Conservation (phyloP, 129 eudicot species). For the Tagetes patula region DNA sequence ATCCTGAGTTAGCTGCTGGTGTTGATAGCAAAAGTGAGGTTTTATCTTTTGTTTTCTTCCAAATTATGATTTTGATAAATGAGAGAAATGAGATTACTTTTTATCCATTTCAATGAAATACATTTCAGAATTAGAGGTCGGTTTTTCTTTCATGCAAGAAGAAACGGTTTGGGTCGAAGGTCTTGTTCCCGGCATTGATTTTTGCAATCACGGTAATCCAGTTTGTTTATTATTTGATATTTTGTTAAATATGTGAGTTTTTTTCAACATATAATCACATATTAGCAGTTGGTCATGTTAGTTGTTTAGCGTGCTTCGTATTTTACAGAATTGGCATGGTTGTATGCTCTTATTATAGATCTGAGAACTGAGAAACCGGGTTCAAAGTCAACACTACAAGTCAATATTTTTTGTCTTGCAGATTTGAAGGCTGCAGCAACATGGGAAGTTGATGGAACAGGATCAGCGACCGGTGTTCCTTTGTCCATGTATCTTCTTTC, state of each 20-base stretch:
- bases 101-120: background rate
- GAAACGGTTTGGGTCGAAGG: slow-evolving; percentile 91
- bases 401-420: slow-evolving; percentile 33
- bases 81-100: slow-evolving; percentile 2
- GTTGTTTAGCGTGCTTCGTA: background rate
- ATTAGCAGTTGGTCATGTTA: background rate
- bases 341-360: no score
- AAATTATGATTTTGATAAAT: slow-evolving; percentile 6
- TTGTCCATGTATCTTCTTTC: slow-evolving; percentile 89
- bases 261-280: background rate
- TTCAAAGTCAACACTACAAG: background rate
- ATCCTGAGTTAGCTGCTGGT: slow-evolving; percentile 27
- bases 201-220: slow-evolving; percentile 91
- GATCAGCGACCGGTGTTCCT: slow-evolving; percentile 69
- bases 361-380: background rate
- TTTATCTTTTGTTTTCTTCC: background rate
- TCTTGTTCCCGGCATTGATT: slow-evolving; percentile 96
- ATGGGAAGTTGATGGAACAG: slow-evolving; percentile 98
- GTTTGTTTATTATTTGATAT: background rate
- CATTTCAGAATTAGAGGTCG: slow-evolving; percentile 34
- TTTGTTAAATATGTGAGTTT: background rate
- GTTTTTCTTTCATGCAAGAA: slow-evolving; percentile 41
- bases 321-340: background rate
- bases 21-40: slow-evolving; percentile 45
- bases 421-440: slow-evolving; percentile 85